Evolutionary conservation across 2,329 filamentous ascomycete species (phyloP), one percentile per base, ranked within the genome.

Genomic region (Botrytis squamosa): DNA sequence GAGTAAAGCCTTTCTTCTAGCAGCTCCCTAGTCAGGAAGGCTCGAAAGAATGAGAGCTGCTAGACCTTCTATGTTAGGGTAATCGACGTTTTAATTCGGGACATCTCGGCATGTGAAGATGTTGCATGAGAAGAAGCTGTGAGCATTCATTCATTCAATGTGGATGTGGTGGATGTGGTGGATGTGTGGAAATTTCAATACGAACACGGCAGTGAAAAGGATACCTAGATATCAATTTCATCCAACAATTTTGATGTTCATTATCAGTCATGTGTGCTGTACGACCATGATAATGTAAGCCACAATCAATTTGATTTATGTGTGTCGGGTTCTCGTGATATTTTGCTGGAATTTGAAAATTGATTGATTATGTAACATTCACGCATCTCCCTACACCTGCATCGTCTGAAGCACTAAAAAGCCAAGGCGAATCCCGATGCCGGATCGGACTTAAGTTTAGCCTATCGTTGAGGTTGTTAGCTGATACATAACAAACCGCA

Each of bases 361-460:
- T 25, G 46, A 25, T 14, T 25, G 44, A 20, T 46, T 46, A 46
- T 16, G 3, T 42, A 42, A 42, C 12, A 42, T 14, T 12, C 40
- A 42, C 12, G 40, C 40, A 42, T 14, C 40, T 33, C 33, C 33
- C 22, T 9, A 20, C 20, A 22, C 20, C 20, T 46, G 22, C 4
- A 52, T 52, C n/a, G 52, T 29, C 52, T 52, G 49, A 22, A 25
- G 36, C 9, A n/a, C 33, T 9, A n/a, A 33, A 14, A 44, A 20
- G 10, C 12, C n/a, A 66, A 68, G 65, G 65, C 65, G 65, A 67
- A 18, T 67, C 46, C 65, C 65, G 65, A 67, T 67, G 46, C n/a
- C 65, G 65, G 46, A 49, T 67, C 65, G 46, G 65, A 40, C n/a
- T 67, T 55, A 67, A 55, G 46, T 67, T 67, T 67, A 55, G 46